Percentiles rank a stretch among this genome's conserved stretches.
Evolutionary conservation across 2,329 filamentous ascomycete species (phyloP).

Genomic region (Ambrosiella beaveri): DNA sequence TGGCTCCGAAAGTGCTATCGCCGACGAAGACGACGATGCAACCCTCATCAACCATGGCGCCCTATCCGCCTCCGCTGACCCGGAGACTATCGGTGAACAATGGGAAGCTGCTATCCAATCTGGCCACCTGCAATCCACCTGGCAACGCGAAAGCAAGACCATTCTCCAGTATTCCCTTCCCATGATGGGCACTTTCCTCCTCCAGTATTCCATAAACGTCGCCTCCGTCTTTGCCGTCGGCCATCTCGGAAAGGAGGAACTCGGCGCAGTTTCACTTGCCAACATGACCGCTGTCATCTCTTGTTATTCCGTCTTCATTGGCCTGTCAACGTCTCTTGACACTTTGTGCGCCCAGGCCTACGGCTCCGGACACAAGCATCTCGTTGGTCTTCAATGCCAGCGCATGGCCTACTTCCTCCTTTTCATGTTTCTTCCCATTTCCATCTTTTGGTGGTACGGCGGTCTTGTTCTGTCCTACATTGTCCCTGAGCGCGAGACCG

Average conservation of each 20-base stretch:
- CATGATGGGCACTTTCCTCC: conserved; percentile 54
- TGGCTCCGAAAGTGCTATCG: conserved; percentile 17
- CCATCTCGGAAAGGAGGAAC: conserved; percentile 48
- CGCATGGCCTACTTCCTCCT: conserved; percentile 67
- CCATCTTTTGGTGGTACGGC: conserved; percentile 51
- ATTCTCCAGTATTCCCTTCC: conserved; percentile 54
- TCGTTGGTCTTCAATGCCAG: conserved; percentile 71
- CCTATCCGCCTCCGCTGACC: conserved; percentile 26
- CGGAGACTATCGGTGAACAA: conserved; percentile 45
- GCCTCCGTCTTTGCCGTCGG: conserved; percentile 66
- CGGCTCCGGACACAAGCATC: conserved; percentile 72
- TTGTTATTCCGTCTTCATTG: conserved; percentile 61
- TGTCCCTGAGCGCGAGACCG: conserved; percentile 37
- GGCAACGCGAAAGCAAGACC: conserved; percentile 76
- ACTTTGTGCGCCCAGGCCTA: conserved; percentile 90
- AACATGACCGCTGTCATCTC: conserved; percentile 70
- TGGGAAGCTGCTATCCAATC: conserved; percentile 75
- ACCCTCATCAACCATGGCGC: conserved; percentile 19
- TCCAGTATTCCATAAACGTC: conserved; percentile 75
- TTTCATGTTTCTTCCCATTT: conserved; percentile 54
- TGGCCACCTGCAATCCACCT: conserved; percentile 73
- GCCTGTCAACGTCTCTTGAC: conserved; percentile 78
- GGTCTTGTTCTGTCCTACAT: conserved; percentile 41
- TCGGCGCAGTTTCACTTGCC: conserved; percentile 29
- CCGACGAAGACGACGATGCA: conserved; percentile 14